phyloP scores from a whole-genome alignment of 371 early-diverging fungal genomes.

The Saksenaea vasiformis region DNA sequence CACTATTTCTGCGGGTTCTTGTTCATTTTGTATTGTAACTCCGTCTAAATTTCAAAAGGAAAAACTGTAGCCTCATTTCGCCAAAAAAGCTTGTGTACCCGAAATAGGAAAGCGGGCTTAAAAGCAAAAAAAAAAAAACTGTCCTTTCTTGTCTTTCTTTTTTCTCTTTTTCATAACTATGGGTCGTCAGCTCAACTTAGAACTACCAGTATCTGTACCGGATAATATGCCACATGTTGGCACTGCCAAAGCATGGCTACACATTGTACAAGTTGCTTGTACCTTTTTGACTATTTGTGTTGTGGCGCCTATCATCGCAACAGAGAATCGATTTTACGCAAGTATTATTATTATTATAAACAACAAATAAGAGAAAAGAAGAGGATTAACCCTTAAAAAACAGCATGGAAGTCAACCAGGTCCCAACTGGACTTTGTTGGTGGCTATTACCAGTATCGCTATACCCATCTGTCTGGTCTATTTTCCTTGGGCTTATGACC shows the following conservation, averaged over 20 bases:
- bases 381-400: neutral
- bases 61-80: neutral
- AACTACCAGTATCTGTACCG: slow-evolving; percentile 26
- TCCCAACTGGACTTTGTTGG: slow-evolving; percentile 37
- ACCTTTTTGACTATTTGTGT: slow-evolving; percentile 34
- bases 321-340: slow-evolving; percentile 33
- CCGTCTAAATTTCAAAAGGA: too few species aligned
- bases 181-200: slow-evolving; percentile 16
- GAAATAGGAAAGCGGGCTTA: slow-evolving; percentile 3
- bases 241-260: slow-evolving; percentile 28
- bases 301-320: slow-evolving; percentile 34
- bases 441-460: slow-evolving; percentile 27
- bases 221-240: slow-evolving; percentile 26
- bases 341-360: slow-evolving; percentile 10
- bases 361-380: neutral
- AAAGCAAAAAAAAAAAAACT: neutral
- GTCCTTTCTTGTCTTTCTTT: neutral
- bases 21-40: too few species aligned
- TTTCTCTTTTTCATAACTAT: slow-evolving; percentile 6
- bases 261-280: slow-evolving; percentile 25
- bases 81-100: slow-evolving; percentile 1
- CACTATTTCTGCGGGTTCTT: too few species aligned
- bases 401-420: slow-evolving; percentile 42
- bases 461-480: slow-evolving; percentile 26
- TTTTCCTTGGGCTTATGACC: slow-evolving; percentile 40